Conservation (phyloP, 169 alveolate species). For the Plasmodium gallinaceum region DNA sequence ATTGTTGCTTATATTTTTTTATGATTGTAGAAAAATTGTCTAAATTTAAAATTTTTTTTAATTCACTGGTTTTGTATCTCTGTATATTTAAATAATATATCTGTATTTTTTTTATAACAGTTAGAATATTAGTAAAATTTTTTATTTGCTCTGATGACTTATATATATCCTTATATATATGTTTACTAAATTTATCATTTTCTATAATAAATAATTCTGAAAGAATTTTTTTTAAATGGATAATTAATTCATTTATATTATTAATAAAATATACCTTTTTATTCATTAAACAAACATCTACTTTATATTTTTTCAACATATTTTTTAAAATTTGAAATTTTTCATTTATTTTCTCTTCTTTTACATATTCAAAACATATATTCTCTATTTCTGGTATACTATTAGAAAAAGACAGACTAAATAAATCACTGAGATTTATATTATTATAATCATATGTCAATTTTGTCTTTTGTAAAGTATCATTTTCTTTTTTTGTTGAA, state of each 20-base stretch:
- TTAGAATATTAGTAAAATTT: conserved; percentile 10
- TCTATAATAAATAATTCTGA: conserved; percentile 1
- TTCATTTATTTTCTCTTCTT: conserved; percentile 43
- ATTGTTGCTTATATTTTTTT: conserved; percentile 24
- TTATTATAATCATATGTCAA: neutral
- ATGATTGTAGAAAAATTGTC: neutral
- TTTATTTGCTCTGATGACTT: conserved; percentile 7
- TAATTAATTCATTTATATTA: neutral
- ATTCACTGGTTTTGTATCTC: conserved; percentile 34
- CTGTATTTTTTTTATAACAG: conserved; percentile 10
- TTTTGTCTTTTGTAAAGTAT: neutral
- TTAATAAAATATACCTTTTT: conserved; percentile 43
- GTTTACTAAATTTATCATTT: conserved; percentile 35
- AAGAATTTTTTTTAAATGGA: conserved; percentile 8
- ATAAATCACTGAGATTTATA: conserved; percentile 13
- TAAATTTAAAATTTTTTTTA: conserved; percentile 22
- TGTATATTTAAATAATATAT: conserved; percentile 24
- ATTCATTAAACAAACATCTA: conserved; percentile 37
- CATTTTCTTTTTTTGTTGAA: neutral
- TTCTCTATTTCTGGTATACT: conserved; percentile 9
- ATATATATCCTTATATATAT: conserved; percentile 21
- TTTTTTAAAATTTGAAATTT: conserved; percentile 3
- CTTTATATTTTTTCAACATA: conserved; percentile 18
- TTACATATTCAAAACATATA: conserved; percentile 37
- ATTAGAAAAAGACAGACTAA: conserved; percentile 4